Percentiles rank a stretch among this genome's conserved stretches.
These are phyloP conservation scores for Calonectria pauciramosa DNA, from an alignment of 2,329 filamentous ascomycete genomes.

Conservation along the genomic window DNA sequence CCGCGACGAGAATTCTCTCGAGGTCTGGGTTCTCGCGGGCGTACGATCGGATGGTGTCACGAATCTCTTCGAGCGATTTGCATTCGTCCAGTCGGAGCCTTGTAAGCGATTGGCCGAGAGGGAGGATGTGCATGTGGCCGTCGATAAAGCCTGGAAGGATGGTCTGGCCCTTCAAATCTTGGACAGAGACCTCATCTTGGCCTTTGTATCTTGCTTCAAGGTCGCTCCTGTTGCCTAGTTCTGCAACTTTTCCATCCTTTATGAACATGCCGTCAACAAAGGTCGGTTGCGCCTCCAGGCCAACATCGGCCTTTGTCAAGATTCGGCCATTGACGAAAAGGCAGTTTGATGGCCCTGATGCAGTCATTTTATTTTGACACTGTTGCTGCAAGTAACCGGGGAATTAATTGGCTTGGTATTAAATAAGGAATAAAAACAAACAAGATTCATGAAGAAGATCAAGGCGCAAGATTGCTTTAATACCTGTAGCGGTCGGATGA, in stretches of 20 bases:
- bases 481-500: neutral
- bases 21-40: constrained; percentile 54
- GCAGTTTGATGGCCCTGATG: neutral
- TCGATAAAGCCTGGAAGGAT: constrained; percentile 64
- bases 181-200: neutral
- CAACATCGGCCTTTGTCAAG: constrained; percentile 3
- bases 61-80: constrained; percentile 58
- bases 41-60: constrained; percentile 55
- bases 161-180: constrained; percentile 12
- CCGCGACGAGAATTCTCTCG: constrained; percentile 54
- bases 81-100: constrained; percentile 59
- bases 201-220: neutral
- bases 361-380: neutral
- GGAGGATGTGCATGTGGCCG: constrained; percentile 63
- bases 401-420: neutral
- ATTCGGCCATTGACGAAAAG: constrained; percentile 26
- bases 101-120: constrained; percentile 60
- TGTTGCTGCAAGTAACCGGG: neutral
- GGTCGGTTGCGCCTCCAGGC: constrained; percentile 13
- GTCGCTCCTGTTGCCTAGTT: neutral
- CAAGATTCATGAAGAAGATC: neutral
- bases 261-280: constrained; percentile 24
- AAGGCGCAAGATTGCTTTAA: neutral
- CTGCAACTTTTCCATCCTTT: constrained; percentile 10
- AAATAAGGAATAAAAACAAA: too few relatives aligned